A percentile compares a stretch with the other conserved stretches of the same genome.
Conservation (phyloP, 148 eudicot genomes). For the Vaccinium myrtillus region DNA sequence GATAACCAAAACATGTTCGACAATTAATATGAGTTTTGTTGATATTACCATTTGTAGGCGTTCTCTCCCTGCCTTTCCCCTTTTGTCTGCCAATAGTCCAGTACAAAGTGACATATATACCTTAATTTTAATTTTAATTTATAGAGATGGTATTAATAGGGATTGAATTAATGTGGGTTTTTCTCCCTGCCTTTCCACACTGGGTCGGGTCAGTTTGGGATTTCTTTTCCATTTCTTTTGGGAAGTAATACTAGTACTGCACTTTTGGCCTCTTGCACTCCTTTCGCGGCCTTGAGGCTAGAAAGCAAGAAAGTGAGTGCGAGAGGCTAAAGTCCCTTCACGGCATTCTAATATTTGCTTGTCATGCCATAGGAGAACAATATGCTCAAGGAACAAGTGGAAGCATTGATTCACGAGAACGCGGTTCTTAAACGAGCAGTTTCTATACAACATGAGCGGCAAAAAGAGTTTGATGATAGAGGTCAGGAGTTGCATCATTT, state of each 20-base stretch:
- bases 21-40: neutral
- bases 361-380: conserved; percentile 47
- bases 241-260: neutral
- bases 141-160: too few species aligned
- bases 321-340: neutral
- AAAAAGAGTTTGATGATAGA: conserved; percentile 70
- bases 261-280: neutral
- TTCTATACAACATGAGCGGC: conserved; percentile 81
- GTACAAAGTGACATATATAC: neutral
- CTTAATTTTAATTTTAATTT: too few species aligned
- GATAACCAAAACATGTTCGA: neutral
- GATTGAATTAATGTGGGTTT: neutral
- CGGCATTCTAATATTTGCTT: conserved; percentile 7
- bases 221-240: neutral
- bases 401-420: conserved; percentile 64
- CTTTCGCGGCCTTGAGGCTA: neutral
- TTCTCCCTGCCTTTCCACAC: neutral
- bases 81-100: neutral
- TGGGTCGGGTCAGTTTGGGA: neutral
- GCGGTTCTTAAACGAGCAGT: conserved; percentile 74
- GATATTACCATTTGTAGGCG: neutral
- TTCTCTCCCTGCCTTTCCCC: neutral
- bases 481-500: conserved; percentile 62
- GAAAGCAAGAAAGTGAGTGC: neutral
- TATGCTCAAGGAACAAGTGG: conserved; percentile 62